Base-by-base conservation (phyloP, 306 rosid species). In the Casuarina equisetifolia region DNA sequence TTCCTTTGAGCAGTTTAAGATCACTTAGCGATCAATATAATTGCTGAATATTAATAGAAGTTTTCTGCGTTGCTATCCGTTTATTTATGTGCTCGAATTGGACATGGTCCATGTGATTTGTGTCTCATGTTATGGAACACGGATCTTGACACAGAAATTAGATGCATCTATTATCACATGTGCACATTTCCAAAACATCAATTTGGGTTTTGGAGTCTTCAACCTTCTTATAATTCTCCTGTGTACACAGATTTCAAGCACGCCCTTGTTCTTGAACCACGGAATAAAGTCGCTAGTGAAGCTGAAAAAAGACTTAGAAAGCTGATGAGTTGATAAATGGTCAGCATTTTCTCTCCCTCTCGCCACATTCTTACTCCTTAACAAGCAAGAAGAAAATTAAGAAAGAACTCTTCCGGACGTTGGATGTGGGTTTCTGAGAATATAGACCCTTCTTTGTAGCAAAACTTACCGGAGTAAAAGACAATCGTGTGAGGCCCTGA, bases 221-320 rank as follows among this genome's bases (percentile, higher is more conserved):
- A 17, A 74, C 53, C 42, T 12, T 2, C 64, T 38, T n/a, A 8
- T 12, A 20, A 9, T 74, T 70, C 72, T 76, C 54, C 70, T 67
- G 40, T 42, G 61, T 36, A 67, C 82, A 86, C 88, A 93, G 97
- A 93, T 89, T 93, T 91, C 87, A 88, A 81, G 91, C 91, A 89
- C 72, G 97, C 97, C 70, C 86, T 75, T 64, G 89, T 93, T 73
- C 97, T 93, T 70, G 97, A 93, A 82, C 96, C 97, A 0, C 91
- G 80, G 82, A 93, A 93, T 81, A 93, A 91, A 83, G 81, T 78
- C 52, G 97, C 96, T 1, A 85, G 69, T 70, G 61, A 57, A 69
- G 96, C 94, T 52, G 92, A 89, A 78, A 83, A 76, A 78, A 86
- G 97, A 62, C 81, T 93, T 17, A 73, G 82, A 86, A 91, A 89